Evolutionary conservation across 192 early-diverging fungal genomes (phyloP), one percentile per base, ranked within the genome.

Genomic region (Backusella morwellensis): DNA sequence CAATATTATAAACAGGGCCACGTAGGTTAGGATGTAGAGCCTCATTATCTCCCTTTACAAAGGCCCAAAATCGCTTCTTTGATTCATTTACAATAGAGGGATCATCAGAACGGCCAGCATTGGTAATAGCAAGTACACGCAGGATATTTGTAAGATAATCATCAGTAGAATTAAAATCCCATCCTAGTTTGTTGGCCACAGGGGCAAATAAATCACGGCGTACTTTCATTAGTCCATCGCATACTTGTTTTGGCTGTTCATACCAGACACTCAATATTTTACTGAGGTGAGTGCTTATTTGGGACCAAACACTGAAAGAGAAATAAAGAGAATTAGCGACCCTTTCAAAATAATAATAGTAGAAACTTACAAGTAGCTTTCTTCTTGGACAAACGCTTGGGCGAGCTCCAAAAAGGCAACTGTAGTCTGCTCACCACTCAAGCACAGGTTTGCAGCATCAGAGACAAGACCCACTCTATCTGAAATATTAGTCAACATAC

Each of bases 401-500:
- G 96, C 83, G 26, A 99, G 80, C 17, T 89, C 90, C 81, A 99
- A 82, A 21, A 93, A 87, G 6, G 85, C 88, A 66, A 86, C 85
- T n/a, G 96, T 97, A 59, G 86, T 89, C 52, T 86, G 88, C 32
- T 94, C 86, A 4, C 97, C 98, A 81, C 95, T 92, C 42, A 84
- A 78, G 19, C 91, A 91, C 66, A 98, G 80, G 9, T 93, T 89
- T 26, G 91, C 93, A 21, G 92, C 84, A 86, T 99, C 98, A 36
- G 90, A 86, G 72, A 99, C 70, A 6, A 98, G 80, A 72, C 94
- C 95, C 38, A 96, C 86, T 47, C 92, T 90, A 82, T 99, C 98
- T 66, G 85, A 74, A 15, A 85, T 80, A 42, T 87, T 88, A 6
- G 84, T 87, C 35, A 88, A 73, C 72, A 96, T 80, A 35, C 86